Conservation (phyloP, 202 grass and related monocot species). For the Musa balbisiana region DNA sequence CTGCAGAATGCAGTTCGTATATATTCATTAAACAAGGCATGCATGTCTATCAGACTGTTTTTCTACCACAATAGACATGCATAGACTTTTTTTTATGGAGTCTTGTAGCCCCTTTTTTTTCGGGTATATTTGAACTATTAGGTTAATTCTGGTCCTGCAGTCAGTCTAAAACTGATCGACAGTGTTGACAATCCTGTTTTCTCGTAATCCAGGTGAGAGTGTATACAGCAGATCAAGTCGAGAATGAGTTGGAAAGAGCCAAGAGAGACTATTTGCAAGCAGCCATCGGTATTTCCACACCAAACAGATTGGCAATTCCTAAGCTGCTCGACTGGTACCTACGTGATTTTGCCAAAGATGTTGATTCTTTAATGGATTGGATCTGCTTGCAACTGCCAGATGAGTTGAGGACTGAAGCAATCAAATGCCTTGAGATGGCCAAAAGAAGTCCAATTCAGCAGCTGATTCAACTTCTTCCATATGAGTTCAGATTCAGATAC, state of each 20-base stretch:
- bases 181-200: background rate
- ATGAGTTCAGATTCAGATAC: conserved; percentile 95
- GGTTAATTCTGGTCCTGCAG: too few relatives aligned
- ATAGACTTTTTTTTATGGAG: background rate
- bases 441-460: conserved; percentile 17
- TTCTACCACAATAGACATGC: background rate
- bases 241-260: conserved; percentile 75
- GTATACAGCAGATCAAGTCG: conserved; percentile 65
- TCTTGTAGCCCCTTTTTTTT: too few relatives aligned
- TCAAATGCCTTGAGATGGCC: conserved; percentile 41
- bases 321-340: conserved; percentile 92
- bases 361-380: conserved; percentile 94
- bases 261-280: conserved; percentile 85
- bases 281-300: conserved; percentile 48
- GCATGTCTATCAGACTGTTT: background rate
- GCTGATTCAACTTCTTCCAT: conserved; percentile 54
- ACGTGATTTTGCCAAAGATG: conserved; percentile 86
- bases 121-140: too few relatives aligned
- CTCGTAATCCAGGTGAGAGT: conserved; percentile 53
- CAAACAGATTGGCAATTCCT: conserved; percentile 59
- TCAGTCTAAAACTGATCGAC: background rate
- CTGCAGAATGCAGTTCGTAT: background rate
- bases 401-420: conserved; percentile 39
- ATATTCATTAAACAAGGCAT: background rate
- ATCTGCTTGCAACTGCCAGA: conserved; percentile 82